Conservation (phyloP, 345 rosid species). For the Anacardium occidentale region DNA sequence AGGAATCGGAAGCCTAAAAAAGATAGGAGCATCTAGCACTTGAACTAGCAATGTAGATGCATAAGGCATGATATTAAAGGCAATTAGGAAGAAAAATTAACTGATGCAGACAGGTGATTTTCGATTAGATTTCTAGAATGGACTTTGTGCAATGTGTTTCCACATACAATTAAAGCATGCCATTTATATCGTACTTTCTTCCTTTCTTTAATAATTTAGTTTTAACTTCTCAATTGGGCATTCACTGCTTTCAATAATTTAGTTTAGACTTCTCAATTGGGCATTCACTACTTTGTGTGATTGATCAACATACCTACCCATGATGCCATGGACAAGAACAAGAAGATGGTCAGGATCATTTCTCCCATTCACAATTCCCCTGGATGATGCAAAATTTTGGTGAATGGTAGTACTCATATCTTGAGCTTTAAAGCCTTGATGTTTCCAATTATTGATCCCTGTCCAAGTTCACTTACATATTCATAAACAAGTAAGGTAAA, state of each 20-base stretch:
- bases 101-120: background rate
- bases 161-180: background rate
- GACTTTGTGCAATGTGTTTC: background rate
- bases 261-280: background rate
- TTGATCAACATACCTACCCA: conserved; percentile 65
- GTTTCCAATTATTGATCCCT: conserved; percentile 50
- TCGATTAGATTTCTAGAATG: background rate
- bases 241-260: background rate
- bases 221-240: background rate
- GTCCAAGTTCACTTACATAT: conserved; percentile 21
- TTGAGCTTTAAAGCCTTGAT: conserved; percentile 49
- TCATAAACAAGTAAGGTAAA: background rate
- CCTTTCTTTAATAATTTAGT: background rate
- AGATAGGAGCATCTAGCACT: background rate
- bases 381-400: conserved; percentile 42
- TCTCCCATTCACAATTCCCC: conserved; percentile 39
- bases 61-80: background rate
- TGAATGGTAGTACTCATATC: conserved; percentile 60
- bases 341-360: conserved; percentile 90
- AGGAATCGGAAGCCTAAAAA: background rate
- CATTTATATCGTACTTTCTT: background rate
- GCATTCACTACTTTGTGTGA: background rate
- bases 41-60: background rate
- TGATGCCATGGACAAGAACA: conserved; percentile 95
- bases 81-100: background rate